These are phyloP conservation scores for Skeletonema costatum DNA, from an alignment of 108 stramenopile species.

Conservation along the genomic window DNA sequence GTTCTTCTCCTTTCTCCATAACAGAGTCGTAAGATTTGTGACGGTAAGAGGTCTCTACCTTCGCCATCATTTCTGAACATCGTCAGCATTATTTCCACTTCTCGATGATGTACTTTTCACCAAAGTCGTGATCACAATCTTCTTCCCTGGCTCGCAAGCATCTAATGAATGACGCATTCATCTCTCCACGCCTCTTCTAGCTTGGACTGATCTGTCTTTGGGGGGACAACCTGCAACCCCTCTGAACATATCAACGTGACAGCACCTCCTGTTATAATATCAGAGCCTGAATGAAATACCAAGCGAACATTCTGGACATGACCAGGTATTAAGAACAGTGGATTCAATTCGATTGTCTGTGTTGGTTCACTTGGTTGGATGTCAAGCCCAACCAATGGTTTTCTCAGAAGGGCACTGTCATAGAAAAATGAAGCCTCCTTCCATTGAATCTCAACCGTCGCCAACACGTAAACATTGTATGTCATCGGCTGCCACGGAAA, in stretches of 20 bases:
- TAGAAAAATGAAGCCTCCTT: constrained; percentile 77
- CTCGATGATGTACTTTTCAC: constrained; percentile 63
- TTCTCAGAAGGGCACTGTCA: constrained; percentile 56
- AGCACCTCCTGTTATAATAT: constrained; percentile 62
- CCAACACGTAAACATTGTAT: constrained; percentile 65
- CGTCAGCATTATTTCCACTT: constrained; percentile 16
- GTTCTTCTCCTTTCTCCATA: constrained; percentile 45
- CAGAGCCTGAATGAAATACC: constrained; percentile 61
- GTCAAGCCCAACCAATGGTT: constrained; percentile 66
- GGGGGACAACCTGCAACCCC: constrained; percentile 60
- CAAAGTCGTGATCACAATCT: constrained; percentile 46
- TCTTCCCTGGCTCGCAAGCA: constrained; percentile 57
- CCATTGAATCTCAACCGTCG: constrained; percentile 74
- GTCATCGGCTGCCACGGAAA: constrained; percentile 69
- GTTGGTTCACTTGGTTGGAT: constrained; percentile 78
- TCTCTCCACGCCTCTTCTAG: constrained; percentile 56
- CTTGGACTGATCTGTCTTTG: constrained; percentile 48
- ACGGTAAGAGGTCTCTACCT: constrained; percentile 58
- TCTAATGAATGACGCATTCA: constrained; percentile 47
- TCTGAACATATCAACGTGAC: constrained; percentile 61
- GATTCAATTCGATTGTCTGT: constrained; percentile 69
- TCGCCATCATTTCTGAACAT: constrained; percentile 59
- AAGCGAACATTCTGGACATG: constrained; percentile 74
- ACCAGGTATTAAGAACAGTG: constrained; percentile 72
- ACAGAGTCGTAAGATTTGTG: constrained; percentile 39